A percentile compares a stretch with the other conserved stretches of the same genome.
phyloP scores from a whole-genome alignment of 2,329 filamentous ascomycete species.

The Alternaria metachromatica region DNA sequence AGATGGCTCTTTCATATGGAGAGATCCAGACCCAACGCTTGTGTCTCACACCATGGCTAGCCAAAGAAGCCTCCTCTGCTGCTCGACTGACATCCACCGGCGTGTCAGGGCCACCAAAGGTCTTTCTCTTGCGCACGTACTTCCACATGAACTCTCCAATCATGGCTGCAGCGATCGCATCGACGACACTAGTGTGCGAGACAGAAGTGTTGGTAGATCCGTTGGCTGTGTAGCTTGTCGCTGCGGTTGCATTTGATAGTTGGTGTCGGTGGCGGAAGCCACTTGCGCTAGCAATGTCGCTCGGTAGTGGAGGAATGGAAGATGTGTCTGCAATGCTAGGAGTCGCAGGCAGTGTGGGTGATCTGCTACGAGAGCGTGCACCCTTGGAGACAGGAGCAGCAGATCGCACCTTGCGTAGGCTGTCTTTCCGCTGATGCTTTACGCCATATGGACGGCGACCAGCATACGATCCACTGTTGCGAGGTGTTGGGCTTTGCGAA shows the following conservation, averaged over 20 bases:
- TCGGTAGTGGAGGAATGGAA: conserved; percentile 73
- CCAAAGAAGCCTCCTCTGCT: conserved; percentile 68
- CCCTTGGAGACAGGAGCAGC: conserved; percentile 71
- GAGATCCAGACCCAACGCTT: conserved; percentile 99
- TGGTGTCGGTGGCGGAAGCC: conserved; percentile 60
- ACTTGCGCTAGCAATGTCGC: conserved; percentile 67
- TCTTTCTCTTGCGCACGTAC: conserved; percentile 85
- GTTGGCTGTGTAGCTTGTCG: conserved; percentile 63
- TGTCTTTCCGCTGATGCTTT: conserved; percentile 60
- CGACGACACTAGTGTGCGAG: conserved; percentile 82
- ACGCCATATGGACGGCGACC: conserved; percentile 50
- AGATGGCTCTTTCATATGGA: conserved; percentile 92
- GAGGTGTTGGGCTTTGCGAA: conserved; percentile 75
- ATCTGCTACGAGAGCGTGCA: conserved; percentile 54
- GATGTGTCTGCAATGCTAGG: conserved; percentile 74
- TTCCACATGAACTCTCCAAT: conserved; percentile 98
- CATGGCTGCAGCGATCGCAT: conserved; percentile 98
- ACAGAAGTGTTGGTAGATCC: conserved; percentile 65
- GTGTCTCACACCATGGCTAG: conserved; percentile 74
- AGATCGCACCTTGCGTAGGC: conserved; percentile 83
- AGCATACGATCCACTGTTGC: conserved; percentile 49
- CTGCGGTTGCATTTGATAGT: conserved; percentile 67
- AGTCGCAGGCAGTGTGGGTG: conserved; percentile 69
- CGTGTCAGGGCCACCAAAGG: conserved; percentile 78
- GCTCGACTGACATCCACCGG: conserved; percentile 57